phyloP scores from a whole-genome alignment of 2,329 filamentous ascomycete species.

The Talaromyces sp. region DNA sequence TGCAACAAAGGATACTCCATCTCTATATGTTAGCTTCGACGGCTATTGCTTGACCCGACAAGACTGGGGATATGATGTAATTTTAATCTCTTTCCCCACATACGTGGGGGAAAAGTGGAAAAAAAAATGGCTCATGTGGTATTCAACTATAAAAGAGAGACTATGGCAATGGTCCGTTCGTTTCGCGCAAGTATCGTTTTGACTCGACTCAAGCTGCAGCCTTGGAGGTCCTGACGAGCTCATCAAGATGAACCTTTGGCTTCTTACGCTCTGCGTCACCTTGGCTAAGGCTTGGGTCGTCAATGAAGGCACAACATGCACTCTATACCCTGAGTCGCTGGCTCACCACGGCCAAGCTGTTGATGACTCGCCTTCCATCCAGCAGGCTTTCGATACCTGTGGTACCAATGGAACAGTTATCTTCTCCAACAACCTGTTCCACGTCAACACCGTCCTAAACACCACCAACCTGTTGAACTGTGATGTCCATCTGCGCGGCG shows the following conservation, averaged over 20 bases:
- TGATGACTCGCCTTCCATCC: conserved; percentile 27
- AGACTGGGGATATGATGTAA: neutral
- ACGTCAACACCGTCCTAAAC: conserved; percentile 23
- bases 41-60: conserved; percentile 1
- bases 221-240: neutral
- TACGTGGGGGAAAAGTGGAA: neutral
- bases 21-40: neutral
- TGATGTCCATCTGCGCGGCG: conserved; percentile 31
- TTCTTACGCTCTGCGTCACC: conserved; percentile 7
- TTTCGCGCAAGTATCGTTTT: neutral
- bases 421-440: conserved; percentile 25
- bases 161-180: too few relatives aligned
- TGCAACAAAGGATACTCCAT: neutral
- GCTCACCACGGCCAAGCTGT: conserved; percentile 21
- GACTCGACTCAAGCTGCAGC: neutral
- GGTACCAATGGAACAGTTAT: conserved; percentile 33
- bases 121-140: neutral
- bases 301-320: conserved; percentile 22
- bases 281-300: conserved; percentile 20
- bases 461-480: conserved; percentile 30
- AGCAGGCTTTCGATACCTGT: conserved; percentile 32
- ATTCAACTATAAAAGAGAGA: too few relatives aligned
- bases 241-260: conserved; percentile 1
- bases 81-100: neutral
- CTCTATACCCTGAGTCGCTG: conserved; percentile 25